Conservation (phyloP, 176 grass and related monocot genomes). For the Oryza rufipogon region DNA sequence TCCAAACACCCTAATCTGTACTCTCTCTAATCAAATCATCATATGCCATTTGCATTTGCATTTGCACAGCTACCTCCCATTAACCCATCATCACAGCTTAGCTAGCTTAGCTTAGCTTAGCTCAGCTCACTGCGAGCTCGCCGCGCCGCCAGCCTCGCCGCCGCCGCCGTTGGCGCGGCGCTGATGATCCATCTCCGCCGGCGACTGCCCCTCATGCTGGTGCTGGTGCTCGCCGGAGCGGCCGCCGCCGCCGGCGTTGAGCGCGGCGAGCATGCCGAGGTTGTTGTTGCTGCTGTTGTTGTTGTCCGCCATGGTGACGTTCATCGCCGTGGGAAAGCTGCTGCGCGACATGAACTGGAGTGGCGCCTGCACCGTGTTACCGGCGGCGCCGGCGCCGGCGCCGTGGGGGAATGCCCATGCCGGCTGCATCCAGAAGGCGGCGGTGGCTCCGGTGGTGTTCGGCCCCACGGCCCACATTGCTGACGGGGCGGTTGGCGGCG, state of each 20-base stretch:
- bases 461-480: constrained; percentile 91
- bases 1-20: constrained; percentile 45
- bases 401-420: constrained; percentile 48
- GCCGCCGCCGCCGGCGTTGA: constrained; percentile 50
- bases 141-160: constrained; percentile 30
- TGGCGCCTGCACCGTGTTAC: constrained; percentile 66
- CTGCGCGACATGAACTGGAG: constrained; percentile 65
- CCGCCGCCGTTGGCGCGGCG: constrained; percentile 20
- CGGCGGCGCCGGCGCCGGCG: constrained; percentile 31
- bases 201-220: constrained; percentile 11
- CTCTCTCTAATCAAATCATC: constrained; percentile 35
- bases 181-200: constrained; percentile 34
- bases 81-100: background rate
- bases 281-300: constrained; percentile 39
- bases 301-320: constrained; percentile 35
- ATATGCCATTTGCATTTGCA: constrained; percentile 35
- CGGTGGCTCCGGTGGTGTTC: constrained; percentile 49
- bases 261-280: constrained; percentile 83
- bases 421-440: constrained; percentile 73
- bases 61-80: constrained; percentile 27
- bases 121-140: constrained; percentile 62
- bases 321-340: constrained; percentile 50
- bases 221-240: constrained; percentile 40
- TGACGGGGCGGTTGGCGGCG: constrained; percentile 33
- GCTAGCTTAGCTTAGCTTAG: background rate